These are phyloP conservation scores for Curvularia sp. DNA, from an alignment of 2,329 filamentous ascomycete genomes.

Conservation along the genomic window DNA sequence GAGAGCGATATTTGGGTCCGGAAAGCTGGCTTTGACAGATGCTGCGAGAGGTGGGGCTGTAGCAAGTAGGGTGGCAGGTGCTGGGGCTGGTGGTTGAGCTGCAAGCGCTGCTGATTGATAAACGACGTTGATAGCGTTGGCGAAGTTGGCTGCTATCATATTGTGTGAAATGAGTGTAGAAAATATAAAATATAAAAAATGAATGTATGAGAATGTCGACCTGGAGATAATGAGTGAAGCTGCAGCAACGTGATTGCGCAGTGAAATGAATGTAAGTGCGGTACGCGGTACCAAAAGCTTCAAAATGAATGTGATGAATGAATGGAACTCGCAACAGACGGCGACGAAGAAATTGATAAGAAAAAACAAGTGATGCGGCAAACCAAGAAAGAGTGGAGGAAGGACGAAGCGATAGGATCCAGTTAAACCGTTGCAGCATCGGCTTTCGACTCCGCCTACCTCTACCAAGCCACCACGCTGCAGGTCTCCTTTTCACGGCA, in stretches of 20 bases:
- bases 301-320: constrained; percentile 2
- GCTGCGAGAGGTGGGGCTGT: constrained; percentile 26
- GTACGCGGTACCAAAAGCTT: constrained; percentile 3
- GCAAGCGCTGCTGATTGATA: constrained; percentile 8
- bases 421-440: neutral
- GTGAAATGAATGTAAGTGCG: constrained; percentile 6
- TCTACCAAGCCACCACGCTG: constrained; percentile 1
- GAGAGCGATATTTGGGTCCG: constrained; percentile 27
- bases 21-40: constrained; percentile 27
- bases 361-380: constrained; percentile 1
- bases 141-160: constrained; percentile 15
- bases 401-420: neutral
- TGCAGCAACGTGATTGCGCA: neutral
- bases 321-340: neutral
- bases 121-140: constrained; percentile 11
- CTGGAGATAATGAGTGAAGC: neutral
- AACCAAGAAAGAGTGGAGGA: neutral
- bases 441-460: neutral
- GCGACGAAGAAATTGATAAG: neutral
- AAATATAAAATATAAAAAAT: neutral
- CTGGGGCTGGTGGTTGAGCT: constrained; percentile 14
- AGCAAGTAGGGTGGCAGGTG: constrained; percentile 20
- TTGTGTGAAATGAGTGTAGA: neutral
- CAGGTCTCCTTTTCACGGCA: constrained; percentile 6
- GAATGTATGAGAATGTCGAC: neutral